phyloP scores from a whole-genome alignment of 805 yeast species.

The Candida chilensis region DNA sequence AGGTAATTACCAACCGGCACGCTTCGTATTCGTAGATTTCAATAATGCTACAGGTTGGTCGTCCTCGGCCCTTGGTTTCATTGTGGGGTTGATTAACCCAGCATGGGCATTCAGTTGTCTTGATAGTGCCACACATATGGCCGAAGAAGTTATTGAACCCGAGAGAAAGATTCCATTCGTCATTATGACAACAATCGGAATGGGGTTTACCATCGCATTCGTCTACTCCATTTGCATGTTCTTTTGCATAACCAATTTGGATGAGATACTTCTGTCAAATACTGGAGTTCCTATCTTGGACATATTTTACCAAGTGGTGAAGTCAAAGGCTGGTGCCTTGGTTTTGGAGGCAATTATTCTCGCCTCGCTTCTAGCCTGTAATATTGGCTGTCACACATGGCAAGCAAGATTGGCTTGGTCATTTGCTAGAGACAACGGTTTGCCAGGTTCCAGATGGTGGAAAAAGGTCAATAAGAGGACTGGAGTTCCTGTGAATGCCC shows the following conservation, averaged over 20 bases:
- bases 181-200: conserved; percentile 52
- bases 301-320: conserved; percentile 49
- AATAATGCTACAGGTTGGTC: conserved; percentile 55
- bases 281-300: conserved; percentile 61
- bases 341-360: conserved; percentile 39
- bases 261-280: conserved; percentile 33
- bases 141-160: conserved; percentile 56
- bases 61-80: conserved; percentile 48
- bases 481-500: conserved; percentile 54
- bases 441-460: conserved; percentile 46
- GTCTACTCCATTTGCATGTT: conserved; percentile 47
- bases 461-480: conserved; percentile 33
- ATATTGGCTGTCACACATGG: conserved; percentile 58
- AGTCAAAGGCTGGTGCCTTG: conserved; percentile 44
- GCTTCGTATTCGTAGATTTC: conserved; percentile 45
- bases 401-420: conserved; percentile 64
- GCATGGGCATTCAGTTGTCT: conserved; percentile 63
- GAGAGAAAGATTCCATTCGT: conserved; percentile 52
- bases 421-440: conserved; percentile 56
- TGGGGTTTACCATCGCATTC: conserved; percentile 56
- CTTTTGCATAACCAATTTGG: conserved; percentile 46
- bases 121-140: conserved; percentile 66
- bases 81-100: conserved; percentile 65
- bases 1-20: conserved; percentile 40
- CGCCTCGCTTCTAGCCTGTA: conserved; percentile 48